These are phyloP conservation scores for Cryphonectria parasitica DNA, from an alignment of 2,329 filamentous ascomycete genomes.

Conservation along the genomic window DNA sequence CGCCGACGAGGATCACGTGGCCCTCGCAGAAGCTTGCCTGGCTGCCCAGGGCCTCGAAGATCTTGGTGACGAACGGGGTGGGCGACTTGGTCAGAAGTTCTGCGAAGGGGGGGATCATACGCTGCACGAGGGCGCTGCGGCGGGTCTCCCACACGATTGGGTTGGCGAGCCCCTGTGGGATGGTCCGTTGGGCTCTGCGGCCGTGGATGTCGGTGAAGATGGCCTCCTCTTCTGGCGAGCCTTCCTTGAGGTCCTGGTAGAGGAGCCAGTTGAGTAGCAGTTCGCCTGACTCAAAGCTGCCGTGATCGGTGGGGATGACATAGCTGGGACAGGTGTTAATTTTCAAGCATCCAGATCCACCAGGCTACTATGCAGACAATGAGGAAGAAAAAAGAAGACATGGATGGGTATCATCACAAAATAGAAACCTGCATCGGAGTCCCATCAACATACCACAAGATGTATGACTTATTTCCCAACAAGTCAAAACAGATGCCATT, in stretches of 20 bases:
- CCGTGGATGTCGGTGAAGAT: conserved; percentile 50
- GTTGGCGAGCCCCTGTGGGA: conserved; percentile 46
- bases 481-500: conserved; percentile 27
- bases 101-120: conserved; percentile 44
- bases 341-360: neutral
- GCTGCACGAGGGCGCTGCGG: conserved; percentile 21
- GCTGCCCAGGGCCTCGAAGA: conserved; percentile 46
- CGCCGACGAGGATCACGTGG: conserved; percentile 49
- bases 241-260: conserved; percentile 48
- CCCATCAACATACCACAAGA: conserved; percentile 32
- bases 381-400: too few relatives aligned
- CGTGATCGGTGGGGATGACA: conserved; percentile 48
- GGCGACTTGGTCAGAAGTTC: conserved; percentile 45
- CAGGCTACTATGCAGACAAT: too few relatives aligned
- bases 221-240: conserved; percentile 42
- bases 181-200: conserved; percentile 44
- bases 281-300: conserved; percentile 42
- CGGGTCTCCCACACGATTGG: conserved; percentile 43
- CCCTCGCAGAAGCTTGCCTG: conserved; percentile 45
- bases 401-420: neutral
- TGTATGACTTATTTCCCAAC: conserved; percentile 29
- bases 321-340: conserved; percentile 35
- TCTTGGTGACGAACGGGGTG: conserved; percentile 49
- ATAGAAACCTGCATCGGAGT: neutral
- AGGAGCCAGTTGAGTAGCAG: conserved; percentile 53